Base-by-base conservation (phyloP, 1,139 yeast species). In the Pichia sp. region DNA sequence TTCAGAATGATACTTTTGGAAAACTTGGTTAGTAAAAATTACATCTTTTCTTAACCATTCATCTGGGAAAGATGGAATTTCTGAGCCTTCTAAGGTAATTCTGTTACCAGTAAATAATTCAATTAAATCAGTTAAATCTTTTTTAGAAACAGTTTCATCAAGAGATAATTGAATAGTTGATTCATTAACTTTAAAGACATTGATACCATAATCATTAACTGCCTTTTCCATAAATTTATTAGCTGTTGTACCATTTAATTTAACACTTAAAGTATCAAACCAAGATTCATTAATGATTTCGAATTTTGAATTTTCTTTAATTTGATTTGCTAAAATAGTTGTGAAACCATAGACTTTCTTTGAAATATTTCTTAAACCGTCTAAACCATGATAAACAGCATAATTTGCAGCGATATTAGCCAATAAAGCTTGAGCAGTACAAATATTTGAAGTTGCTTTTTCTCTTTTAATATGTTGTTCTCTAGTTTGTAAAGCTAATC, bases 401-500 rank as follows among this genome's bases (percentile, higher is more conserved):
- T 90, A 92, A 78, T 85, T 87, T 35, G 97, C 92, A 26, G 97
- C 79, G 72, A 92, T 89, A 66, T 92, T 92, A 33, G 98, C 98
- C 54, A 92, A 72, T 50, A 92, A 73, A 23, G 97, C 97, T 70
- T 92, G 97, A 9, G 97, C 96, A 33, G 98, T 92, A 71, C 98
- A 92, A 51, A 92, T 92, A 64, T 92, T 92, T 37, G 96, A 87
- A 29, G 98, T 92, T 20, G 98, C 98, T 69, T 87, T 90, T 66
- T 92, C 98, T 64, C 98, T 80, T 65, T 90, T 85, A 61, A 92
- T 92, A 64, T 92, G 98, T 66, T 92, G 98, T 66, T 92, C 98
- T 68, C 98, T 83, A 6, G 98, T 92, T 70, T 92, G 98, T 58
- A 92, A 74, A 8, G 98, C 97, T 58, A 92, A 74, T 67, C 98